Conservation (phyloP, 169 alveolate genomes). For the Theileria orientalis region DNA sequence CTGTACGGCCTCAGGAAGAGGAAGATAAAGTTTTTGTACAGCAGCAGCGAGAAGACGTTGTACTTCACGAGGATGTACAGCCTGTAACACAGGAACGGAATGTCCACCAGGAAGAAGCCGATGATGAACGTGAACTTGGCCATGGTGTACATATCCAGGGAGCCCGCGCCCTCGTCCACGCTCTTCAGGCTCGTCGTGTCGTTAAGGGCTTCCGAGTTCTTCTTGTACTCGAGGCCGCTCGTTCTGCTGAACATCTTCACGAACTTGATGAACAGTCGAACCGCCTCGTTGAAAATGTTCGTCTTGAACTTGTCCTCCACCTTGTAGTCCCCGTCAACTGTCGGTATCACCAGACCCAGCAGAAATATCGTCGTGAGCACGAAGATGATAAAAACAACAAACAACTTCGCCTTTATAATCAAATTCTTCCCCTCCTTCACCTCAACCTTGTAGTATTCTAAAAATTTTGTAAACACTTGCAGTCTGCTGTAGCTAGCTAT, state of each 20-base stretch:
- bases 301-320: constrained; percentile 5
- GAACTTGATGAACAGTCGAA: background rate
- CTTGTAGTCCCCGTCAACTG: constrained; percentile 55
- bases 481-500: no score
- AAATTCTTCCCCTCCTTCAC: background rate
- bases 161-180: constrained; percentile 15
- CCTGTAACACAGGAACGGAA: constrained; percentile 57
- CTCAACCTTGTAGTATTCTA: constrained; percentile 23
- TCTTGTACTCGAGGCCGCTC: background rate
- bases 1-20: constrained; percentile 57
- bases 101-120: constrained; percentile 56
- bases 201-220: background rate
- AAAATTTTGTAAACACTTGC: background rate
- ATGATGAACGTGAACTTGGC: constrained; percentile 57
- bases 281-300: background rate
- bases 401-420: background rate
- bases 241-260: background rate
- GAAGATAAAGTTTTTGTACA: constrained; percentile 54
- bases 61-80: constrained; percentile 6
- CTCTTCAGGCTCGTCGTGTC: constrained; percentile 1
- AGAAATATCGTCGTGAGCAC: constrained; percentile 19
- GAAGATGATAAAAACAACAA: constrained; percentile 15
- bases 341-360: constrained; percentile 47
- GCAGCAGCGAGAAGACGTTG: constrained; percentile 50
- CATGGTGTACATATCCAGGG: constrained; percentile 64